Base-by-base conservation (phyloP, 805 yeast genomes). In the Metschnikowia arizonensis region DNA sequence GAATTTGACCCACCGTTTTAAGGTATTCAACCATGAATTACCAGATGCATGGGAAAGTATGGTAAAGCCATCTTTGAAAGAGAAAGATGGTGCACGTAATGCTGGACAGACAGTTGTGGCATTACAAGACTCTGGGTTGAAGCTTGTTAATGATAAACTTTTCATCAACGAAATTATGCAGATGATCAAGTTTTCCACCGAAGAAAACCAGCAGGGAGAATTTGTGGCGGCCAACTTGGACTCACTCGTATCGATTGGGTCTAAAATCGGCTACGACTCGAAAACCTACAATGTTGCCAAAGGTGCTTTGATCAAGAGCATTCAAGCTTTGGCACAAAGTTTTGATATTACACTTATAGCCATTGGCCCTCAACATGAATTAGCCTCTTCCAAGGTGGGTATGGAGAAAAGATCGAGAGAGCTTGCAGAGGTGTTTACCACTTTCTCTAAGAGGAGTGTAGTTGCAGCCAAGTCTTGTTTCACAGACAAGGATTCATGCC, bases 141-240 rank as follows among this genome's bases (percentile, higher is more conserved):
- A 60, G 39, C 55, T 64, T 33, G 67, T 76, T 45, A 71, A 66
- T 55, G 80, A 77, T 52, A 68, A 71, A 50, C 52, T 61, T n/a
- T 77, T 70, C 59, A 72, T 76, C 47, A 69, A 63, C 45, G 82
- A 78, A 54, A 53, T 77, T 45, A 62, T 74, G 33, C 81, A 77
- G 56, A 61, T 77, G 51, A 65, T 70, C 17, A 74, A 66, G 50
- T 61, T 76, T 44, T 56, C 64, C 14, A 56, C 59, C 18, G 53
- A 55, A 19, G 49, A 61, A 7, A 37, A 54, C 5, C 60, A 54
- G 12, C 31, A 44, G 2, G 40, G 50, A 3, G 66, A 61, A 38
- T 55, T 63, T 21, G 55, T 73, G 3, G 58, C 73, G 9, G 56
- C 74, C 40, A 66, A 71, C 42, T 62, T 74, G 42, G 65, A 74